Evolutionary conservation across 2,329 filamentous ascomycete species (phyloP), one percentile per base, ranked within the genome.

Genomic region (Nothophoma quercina): DNA sequence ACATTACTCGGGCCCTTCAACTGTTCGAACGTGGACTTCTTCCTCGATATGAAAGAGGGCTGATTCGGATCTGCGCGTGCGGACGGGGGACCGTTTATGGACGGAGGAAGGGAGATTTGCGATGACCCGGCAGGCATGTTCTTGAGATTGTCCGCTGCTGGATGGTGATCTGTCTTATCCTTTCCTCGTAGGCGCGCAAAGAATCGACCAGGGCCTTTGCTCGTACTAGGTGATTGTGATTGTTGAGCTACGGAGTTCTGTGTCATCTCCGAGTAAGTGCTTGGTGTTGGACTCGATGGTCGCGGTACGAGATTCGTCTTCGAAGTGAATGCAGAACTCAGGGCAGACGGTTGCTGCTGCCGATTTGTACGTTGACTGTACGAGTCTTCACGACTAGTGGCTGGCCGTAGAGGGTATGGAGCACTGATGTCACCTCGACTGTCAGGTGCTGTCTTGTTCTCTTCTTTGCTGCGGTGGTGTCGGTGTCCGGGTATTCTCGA

Each of bases 221-320:
- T 76, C 34, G 83, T 80, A 44, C 80, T 78, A 1, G 88, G 86
- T 16, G 64, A 89, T n/a, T 80, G 80, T 65, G 64, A 89, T 15
- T 80, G 80, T 65, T 86, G 83, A 5, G 67, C 48, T 25, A 48
- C 13, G 32, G 69, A 55, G 66, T 75, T 81, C 68, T 71, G 81
- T 70, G 75, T 83, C 74, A 78, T 77, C 18, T 78, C 82, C 67
- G 88, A 91, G 62, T 83, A 84, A 33, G 84, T 80, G 72, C 90
- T 95, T 7, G 92, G 89, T 0, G 91, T 90, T 21, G 93, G 91
- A 73, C 93, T 96, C 55, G 89, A 85, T 10, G 90, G 87, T 60
- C 92, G 87, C 61, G 78, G 83, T 70, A 80, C 75, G 28, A 83
- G 73, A 18, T 73, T 79, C 6, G 77, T 77, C 12, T 77, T 75